A percentile compares a stretch with the other conserved stretches of the same genome.
These are phyloP conservation scores for Neurospora discreta DNA, from an alignment of 495 filamentous ascomycete genomes.

Conservation along the genomic window DNA sequence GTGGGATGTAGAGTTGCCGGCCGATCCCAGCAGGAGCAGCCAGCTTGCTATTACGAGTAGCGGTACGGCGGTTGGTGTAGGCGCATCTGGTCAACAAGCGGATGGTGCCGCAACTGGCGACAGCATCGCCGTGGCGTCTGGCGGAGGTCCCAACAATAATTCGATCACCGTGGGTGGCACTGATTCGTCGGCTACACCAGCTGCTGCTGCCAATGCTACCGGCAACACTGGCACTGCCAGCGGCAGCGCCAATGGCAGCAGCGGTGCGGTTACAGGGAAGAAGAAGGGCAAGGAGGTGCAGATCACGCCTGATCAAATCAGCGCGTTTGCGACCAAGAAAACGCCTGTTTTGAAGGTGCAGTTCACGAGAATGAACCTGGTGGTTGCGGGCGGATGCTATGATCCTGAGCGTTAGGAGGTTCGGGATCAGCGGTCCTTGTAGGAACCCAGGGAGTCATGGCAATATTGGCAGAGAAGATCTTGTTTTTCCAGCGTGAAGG, in stretches of 20 bases:
- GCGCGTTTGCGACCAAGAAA: conserved; percentile 89
- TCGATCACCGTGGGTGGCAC: conserved; percentile 24
- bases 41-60: conserved; percentile 11
- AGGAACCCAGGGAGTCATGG: background rate
- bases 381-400: conserved; percentile 80
- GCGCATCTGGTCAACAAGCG: conserved; percentile 46
- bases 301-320: conserved; percentile 86
- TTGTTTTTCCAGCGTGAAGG: background rate
- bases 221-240: conserved; percentile 17
- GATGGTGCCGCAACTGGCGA: conserved; percentile 39
- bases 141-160: conserved; percentile 21
- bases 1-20: conserved; percentile 72
- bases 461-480: background rate
- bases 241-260: conserved; percentile 23
- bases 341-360: conserved; percentile 86
- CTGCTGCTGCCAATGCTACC: conserved; percentile 13
- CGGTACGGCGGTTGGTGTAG: background rate
- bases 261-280: conserved; percentile 47
- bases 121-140: conserved; percentile 35
- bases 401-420: conserved; percentile 27
- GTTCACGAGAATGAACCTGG: conserved; percentile 87
- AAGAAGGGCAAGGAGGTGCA: conserved; percentile 85
- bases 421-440: background rate
- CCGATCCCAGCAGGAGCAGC: conserved; percentile 33
- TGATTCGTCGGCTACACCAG: conserved; percentile 11